These are phyloP conservation scores for Yamadazyma jaroonii DNA, from an alignment of 1,139 yeast genomes.

Conservation along the genomic window DNA sequence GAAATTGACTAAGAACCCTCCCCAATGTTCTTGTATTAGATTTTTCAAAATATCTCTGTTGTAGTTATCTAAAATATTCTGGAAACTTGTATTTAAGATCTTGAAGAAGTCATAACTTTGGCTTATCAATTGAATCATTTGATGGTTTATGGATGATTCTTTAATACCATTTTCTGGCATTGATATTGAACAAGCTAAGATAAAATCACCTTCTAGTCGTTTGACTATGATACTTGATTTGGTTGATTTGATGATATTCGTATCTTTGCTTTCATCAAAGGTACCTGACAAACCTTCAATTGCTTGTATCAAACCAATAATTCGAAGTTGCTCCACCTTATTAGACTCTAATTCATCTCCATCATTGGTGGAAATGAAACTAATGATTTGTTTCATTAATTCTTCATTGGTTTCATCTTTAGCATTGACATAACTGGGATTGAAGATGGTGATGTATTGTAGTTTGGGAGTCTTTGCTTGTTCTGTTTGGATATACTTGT, in stretches of 20 bases:
- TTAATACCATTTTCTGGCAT: constrained; percentile 16
- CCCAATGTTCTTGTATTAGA: constrained; percentile 27
- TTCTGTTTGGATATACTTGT: constrained; percentile 13
- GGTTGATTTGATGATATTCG: constrained; percentile 24
- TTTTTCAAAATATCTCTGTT: constrained; percentile 17
- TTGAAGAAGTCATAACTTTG: constrained; percentile 25
- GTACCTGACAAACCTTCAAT: constrained; percentile 19
- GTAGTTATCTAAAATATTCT: constrained; percentile 16
- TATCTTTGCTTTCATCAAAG: constrained; percentile 8
- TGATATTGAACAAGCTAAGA: constrained; percentile 27
- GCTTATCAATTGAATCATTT: constrained; percentile 23
- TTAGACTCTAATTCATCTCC: constrained; percentile 12
- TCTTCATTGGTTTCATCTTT: constrained; percentile 28
- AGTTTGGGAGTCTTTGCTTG: constrained; percentile 15
- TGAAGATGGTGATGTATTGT: constrained; percentile 21
- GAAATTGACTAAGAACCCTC: constrained; percentile 25
- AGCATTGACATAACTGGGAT: constrained; percentile 19
- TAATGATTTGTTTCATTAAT: constrained; percentile 27
- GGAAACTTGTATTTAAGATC: constrained; percentile 26
- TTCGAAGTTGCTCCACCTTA: constrained; percentile 26
- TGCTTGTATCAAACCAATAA: constrained; percentile 40
- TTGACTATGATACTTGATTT: constrained; percentile 26
- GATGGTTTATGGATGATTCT: constrained; percentile 24
- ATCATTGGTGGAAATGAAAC: constrained; percentile 22
- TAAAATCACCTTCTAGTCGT: constrained; percentile 25